Conservation (phyloP, 2,329 filamentous ascomycete species). For the Fusarium fujikuroi region DNA sequence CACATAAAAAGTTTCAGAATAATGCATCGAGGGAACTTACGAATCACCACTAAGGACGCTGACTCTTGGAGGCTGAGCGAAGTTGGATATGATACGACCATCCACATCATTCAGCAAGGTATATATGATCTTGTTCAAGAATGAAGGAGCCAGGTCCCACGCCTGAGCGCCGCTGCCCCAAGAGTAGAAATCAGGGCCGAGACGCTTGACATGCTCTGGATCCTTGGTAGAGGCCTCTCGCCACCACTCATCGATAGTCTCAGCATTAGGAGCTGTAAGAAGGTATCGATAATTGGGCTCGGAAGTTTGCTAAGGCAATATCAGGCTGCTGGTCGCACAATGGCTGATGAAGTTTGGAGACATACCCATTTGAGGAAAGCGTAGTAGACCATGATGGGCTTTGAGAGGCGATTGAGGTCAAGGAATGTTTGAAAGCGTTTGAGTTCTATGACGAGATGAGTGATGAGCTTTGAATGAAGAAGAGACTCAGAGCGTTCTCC, state of each 20-base stretch:
- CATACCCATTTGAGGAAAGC: background rate
- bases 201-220: background rate
- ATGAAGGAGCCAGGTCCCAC: background rate
- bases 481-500: background rate
- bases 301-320: background rate
- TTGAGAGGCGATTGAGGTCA: accelerated
- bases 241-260: constrained; percentile 15
- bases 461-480: no score
- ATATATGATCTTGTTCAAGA: background rate
- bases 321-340: background rate
- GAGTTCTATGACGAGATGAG: background rate
- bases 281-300: constrained; percentile 1
- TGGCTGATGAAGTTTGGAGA: background rate
- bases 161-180: background rate
- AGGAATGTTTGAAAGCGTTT: no score
- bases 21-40: background rate
- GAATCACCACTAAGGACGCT: background rate
- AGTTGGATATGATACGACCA: background rate
- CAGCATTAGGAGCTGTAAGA: background rate
- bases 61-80: background rate
- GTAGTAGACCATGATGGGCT: constrained; percentile 13
- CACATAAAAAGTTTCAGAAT: background rate
- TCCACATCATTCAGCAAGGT: background rate
- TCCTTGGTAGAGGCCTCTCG: background rate
- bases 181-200: background rate